A percentile compares a stretch with the other conserved stretches of the same genome.
Conservation (phyloP, 208 protist species). For the Leishmania martiniquensis region DNA sequence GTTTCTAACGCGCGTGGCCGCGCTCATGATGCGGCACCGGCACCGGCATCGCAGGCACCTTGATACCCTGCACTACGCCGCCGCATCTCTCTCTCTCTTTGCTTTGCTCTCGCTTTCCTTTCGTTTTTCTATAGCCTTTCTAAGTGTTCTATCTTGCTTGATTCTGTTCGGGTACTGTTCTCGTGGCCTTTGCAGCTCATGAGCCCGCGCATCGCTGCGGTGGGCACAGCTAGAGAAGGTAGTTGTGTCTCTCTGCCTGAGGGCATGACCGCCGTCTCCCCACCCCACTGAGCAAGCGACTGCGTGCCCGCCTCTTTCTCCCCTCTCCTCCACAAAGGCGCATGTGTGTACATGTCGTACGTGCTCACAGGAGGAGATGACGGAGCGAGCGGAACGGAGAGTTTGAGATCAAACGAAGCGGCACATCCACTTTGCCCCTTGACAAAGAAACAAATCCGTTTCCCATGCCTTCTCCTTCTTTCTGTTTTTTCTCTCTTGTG, state of each 20-base stretch:
- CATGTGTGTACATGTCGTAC: neutral
- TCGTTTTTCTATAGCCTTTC: neutral
- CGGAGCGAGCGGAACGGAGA: neutral
- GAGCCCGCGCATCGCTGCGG: neutral
- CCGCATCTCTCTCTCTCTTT: neutral
- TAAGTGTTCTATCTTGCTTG: neutral
- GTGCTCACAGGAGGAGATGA: neutral
- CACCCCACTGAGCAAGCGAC: neutral
- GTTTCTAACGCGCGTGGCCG: neutral
- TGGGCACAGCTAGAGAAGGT: neutral
- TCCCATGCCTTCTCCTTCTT: neutral
- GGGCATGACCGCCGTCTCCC: neutral
- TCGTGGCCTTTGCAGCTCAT: neutral
- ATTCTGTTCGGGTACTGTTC: neutral
- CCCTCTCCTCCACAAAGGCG: neutral
- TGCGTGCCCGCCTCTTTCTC: neutral
- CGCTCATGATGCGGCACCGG: neutral
- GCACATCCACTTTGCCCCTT: neutral
- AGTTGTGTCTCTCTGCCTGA: neutral
- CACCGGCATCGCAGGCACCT: neutral
- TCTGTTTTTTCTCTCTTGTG: neutral
- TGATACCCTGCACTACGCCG: conserved; percentile 1
- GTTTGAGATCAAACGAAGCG: neutral
- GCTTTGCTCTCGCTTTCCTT: neutral
- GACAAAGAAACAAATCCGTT: neutral